Base-by-base conservation (phyloP, 805 yeast genomes). In the Candida jianshihensis region DNA sequence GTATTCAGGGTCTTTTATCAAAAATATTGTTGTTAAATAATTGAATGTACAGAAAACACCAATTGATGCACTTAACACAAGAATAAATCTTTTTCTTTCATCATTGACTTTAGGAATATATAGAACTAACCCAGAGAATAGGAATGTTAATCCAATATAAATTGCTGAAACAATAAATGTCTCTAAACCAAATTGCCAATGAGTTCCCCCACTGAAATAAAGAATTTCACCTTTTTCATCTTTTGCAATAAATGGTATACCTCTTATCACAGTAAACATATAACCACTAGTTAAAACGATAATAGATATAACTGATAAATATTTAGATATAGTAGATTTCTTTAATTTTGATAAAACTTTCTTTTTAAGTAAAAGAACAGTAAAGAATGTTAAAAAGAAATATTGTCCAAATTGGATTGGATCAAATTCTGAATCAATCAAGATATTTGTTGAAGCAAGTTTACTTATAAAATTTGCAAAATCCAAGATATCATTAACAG, bases 171-270 rank as follows among this genome's bases (percentile, higher is more conserved):
- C 70, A 3, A 79, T 54, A 5, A 76, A 49, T 4, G 78, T 67
- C 51, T 84, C 94, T 4, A 73, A 58, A 1, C 92, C 90, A 56
- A 81, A 76, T 57, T 82, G 90, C 64, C 76, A 77, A 38, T 70
- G 72, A 4, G 60, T 56, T 4, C 85, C 87, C 12, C 86, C 86
- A 39, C 82, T 71, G 38, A 80, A 68, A 46, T 63, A 68, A 57
- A 77, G 70, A 3, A 78, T 53, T n/a, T 62, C 59, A 11, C 73
- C 74, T 3, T 73, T 50, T 3, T 68, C 73, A 48, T 70, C 62
- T 37, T 61, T 64, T 1, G 80, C 77, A 15, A 83, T 43, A 33
- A 84, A 74, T 3, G 90, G 87, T 1, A 78, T 74, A 1, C 68
- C 66, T 45, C 78, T 66, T 35, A 78, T 77, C 19, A 70, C 57